These are phyloP conservation scores for Corylus heterophylla DNA, from an alignment of 306 rosid species.

Conservation along the genomic window DNA sequence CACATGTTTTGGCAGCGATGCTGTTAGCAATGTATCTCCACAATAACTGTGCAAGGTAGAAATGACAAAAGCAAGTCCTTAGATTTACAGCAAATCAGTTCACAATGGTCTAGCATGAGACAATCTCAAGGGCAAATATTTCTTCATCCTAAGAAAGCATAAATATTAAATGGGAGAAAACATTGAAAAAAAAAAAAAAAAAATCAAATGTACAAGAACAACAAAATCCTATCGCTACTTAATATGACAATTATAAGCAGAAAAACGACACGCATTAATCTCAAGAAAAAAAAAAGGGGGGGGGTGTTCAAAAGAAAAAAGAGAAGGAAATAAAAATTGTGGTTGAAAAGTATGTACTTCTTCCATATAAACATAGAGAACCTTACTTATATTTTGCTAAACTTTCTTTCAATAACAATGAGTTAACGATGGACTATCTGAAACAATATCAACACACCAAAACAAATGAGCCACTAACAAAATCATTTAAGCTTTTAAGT, in stretches of 20 bases:
- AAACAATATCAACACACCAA: not conserved
- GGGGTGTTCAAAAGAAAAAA: not conserved
- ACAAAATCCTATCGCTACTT: not conserved
- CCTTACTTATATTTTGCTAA: not conserved
- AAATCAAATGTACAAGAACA: not conserved
- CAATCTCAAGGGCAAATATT: not conserved
- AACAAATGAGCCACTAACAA: constrained; percentile 3
- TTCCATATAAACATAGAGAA: not conserved
- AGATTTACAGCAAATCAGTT: not conserved
- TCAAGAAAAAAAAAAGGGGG: not conserved
- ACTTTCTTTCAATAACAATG: not conserved
- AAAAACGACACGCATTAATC: not conserved
- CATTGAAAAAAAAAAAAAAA: not conserved
- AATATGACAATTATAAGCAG: not conserved
- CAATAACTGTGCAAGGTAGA: not conserved
- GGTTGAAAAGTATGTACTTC: not conserved
- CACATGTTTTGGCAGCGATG: constrained; percentile 24
- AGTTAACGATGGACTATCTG: not conserved
- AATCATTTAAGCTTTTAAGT: not conserved
- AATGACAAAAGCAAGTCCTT: not conserved
- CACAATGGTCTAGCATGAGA: not conserved
- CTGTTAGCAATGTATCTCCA: constrained; percentile 12
- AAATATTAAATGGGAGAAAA: not conserved
- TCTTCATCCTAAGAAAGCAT: not conserved
- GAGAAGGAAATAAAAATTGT: not conserved